Conservation (phyloP, 2,329 filamentous ascomycete species). For the Dissoconium aciculare region DNA sequence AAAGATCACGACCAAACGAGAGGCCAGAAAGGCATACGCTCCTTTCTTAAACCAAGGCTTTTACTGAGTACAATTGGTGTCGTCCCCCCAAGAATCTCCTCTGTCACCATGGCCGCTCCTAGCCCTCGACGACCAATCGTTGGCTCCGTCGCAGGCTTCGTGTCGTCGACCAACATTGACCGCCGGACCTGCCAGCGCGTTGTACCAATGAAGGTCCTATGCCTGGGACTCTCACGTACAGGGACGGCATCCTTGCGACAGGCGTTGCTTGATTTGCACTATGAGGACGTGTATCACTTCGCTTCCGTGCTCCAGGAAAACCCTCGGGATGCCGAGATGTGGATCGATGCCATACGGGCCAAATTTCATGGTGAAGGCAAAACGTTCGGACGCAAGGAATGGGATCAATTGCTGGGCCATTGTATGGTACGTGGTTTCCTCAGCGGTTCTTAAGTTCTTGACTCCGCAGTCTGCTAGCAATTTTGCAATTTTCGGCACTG, state of each 20-base stretch:
- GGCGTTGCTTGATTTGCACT: slow-evolving; percentile 47
- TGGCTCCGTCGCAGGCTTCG: slow-evolving; percentile 6
- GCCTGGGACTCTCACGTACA: slow-evolving; percentile 50
- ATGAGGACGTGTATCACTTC: slow-evolving; percentile 52
- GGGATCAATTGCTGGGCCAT: slow-evolving; percentile 22
- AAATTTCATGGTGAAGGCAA: slow-evolving; percentile 10
- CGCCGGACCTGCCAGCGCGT: slow-evolving; percentile 7
- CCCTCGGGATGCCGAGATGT: slow-evolving; percentile 12
- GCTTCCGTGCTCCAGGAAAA: slow-evolving; percentile 27
- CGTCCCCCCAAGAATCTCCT: too few species aligned
- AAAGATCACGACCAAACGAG: too few species aligned
- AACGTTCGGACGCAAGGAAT: too few species aligned
- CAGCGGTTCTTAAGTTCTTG: too few species aligned
- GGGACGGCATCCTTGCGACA: slow-evolving; percentile 35
- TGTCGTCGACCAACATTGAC: slow-evolving; percentile 7
- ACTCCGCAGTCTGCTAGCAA: too few species aligned
- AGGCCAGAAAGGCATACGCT: too few species aligned
- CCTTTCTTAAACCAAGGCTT: too few species aligned
- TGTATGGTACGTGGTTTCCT: too few species aligned
- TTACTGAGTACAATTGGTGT: too few species aligned
- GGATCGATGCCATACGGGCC: slow-evolving; percentile 13
- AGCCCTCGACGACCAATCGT: slow-evolving; percentile 3
- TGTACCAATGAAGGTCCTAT: slow-evolving; percentile 49
- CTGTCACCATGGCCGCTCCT: too few species aligned
- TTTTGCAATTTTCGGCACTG: too few species aligned